Evolutionary conservation across 352 stramenopile species (phyloP).

Genomic region (Phytopythium cucurbitacearum): DNA sequence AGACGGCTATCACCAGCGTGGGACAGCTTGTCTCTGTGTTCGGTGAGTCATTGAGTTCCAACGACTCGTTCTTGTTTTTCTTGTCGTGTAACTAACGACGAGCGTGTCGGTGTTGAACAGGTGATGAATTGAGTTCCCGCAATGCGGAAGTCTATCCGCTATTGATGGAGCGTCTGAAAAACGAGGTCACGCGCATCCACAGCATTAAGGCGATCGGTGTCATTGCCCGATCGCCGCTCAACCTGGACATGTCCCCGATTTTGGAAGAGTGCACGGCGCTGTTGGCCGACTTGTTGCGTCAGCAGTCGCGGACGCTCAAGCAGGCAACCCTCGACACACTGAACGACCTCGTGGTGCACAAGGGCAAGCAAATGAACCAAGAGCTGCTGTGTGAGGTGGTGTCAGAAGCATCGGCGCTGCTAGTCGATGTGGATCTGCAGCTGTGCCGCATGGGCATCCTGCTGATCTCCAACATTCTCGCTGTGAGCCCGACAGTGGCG

Average conservation of each 20-base stretch:
- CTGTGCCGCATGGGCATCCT: conserved; percentile 93
- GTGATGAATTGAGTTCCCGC: conserved; percentile 78
- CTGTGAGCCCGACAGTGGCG: conserved; percentile 56
- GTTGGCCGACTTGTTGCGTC: conserved; percentile 91
- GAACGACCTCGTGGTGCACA: conserved; percentile 84
- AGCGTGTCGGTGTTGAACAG: conserved; percentile 15
- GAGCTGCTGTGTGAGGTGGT: conserved; percentile 89
- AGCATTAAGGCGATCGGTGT: conserved; percentile 94
- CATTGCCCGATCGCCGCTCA: conserved; percentile 84
- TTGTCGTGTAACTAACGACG: conserved; percentile 18
- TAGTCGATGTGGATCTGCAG: conserved; percentile 96
- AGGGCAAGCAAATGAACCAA: conserved; percentile 59
- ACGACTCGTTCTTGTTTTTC: not conserved
- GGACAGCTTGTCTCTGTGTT: conserved; percentile 83
- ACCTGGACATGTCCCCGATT: conserved; percentile 90
- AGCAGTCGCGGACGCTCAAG: conserved; percentile 94
- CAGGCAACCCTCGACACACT: conserved; percentile 92
- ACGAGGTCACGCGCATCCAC: conserved; percentile 97
- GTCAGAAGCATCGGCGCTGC: conserved; percentile 85
- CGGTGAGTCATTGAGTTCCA: conserved; percentile 21
- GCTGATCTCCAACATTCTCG: conserved; percentile 75
- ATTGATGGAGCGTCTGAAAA: conserved; percentile 95
- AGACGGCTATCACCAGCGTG: conserved; percentile 92
- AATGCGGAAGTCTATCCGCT: conserved; percentile 87
- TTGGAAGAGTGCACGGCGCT: conserved; percentile 84